Percentiles rank a stretch among this genome's conserved stretches.
Evolutionary conservation across 805 yeast genomes (phyloP).

Genomic region (Kodamaea kaohsiungensis): DNA sequence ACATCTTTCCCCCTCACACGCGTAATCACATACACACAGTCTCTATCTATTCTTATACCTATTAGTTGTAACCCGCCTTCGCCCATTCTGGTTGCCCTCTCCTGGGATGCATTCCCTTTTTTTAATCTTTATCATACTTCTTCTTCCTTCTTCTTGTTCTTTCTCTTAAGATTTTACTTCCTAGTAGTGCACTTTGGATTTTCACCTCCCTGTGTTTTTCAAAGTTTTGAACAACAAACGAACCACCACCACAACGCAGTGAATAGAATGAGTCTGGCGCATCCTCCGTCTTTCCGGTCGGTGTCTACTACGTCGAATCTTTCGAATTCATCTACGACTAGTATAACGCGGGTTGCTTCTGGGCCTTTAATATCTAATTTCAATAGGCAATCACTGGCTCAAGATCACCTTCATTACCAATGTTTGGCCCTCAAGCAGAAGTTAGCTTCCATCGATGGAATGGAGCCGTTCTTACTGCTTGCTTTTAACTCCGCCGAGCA

Average conservation of each 20-base stretch:
- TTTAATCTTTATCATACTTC: not conserved
- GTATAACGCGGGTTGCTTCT: conserved; percentile 41
- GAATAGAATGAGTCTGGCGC: conserved; percentile 11
- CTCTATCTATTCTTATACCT: not conserved
- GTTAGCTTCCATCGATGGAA: conserved; percentile 60
- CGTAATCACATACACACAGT: not conserved
- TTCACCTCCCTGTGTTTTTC: conserved; percentile 5
- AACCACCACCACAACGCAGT: not conserved
- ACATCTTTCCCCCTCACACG: not conserved
- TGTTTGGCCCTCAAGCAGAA: conserved; percentile 57
- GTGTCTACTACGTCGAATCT: conserved; percentile 34
- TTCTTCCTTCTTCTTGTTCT: not conserved
- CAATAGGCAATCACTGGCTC: conserved; percentile 62
- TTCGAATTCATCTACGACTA: conserved; percentile 32
- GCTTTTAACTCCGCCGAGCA: conserved; percentile 70
- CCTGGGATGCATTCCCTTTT: too few species aligned
- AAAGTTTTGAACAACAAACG: conserved; percentile 5
- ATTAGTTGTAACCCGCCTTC: not conserved
- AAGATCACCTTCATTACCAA: conserved; percentile 70
- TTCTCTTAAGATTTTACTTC: too few species aligned
- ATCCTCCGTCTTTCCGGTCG: conserved; percentile 39
- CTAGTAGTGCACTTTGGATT: conserved; percentile 5
- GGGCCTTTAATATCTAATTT: conserved; percentile 54
- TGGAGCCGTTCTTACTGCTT: conserved; percentile 64
- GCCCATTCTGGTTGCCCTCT: not conserved